Percentiles rank a stretch among this genome's conserved stretches.
These are phyloP conservation scores for Melocanna baccifera DNA, from an alignment of 176 grass and related monocot genomes.

Conservation along the genomic window DNA sequence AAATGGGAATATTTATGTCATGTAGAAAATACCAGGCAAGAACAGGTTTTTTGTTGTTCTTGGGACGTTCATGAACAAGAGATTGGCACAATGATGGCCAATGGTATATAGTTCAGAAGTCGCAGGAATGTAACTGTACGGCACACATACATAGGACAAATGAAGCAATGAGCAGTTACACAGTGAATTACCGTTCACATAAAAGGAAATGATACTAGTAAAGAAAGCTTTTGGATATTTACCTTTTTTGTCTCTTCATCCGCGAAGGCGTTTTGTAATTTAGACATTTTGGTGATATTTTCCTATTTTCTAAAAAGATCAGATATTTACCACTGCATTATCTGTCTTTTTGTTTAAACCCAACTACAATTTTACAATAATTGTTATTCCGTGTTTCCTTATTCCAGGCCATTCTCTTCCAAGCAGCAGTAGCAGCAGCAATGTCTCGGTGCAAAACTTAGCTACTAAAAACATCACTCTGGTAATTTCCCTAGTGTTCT, in stretches of 20 bases:
- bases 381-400: background rate
- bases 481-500: constrained; percentile 38
- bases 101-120: background rate
- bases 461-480: constrained; percentile 28
- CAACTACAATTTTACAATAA: background rate
- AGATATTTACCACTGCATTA: background rate
- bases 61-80: background rate
- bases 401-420: constrained; percentile 35
- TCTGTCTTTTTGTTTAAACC: background rate
- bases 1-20: background rate
- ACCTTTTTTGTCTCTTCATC: background rate
- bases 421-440: constrained; percentile 19
- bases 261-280: background rate
- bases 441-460: constrained; percentile 18
- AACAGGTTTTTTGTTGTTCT: background rate
- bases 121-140: background rate
- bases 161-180: background rate
- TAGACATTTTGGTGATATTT: background rate
- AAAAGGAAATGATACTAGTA: background rate
- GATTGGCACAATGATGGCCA: background rate
- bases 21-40: background rate
- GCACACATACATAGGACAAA: background rate
- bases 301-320: background rate
- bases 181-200: background rate
- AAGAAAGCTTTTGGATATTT: background rate